Evolutionary conservation across 495 filamentous ascomycete species (phyloP).

Genomic region (Aspergillus ellipticus): DNA sequence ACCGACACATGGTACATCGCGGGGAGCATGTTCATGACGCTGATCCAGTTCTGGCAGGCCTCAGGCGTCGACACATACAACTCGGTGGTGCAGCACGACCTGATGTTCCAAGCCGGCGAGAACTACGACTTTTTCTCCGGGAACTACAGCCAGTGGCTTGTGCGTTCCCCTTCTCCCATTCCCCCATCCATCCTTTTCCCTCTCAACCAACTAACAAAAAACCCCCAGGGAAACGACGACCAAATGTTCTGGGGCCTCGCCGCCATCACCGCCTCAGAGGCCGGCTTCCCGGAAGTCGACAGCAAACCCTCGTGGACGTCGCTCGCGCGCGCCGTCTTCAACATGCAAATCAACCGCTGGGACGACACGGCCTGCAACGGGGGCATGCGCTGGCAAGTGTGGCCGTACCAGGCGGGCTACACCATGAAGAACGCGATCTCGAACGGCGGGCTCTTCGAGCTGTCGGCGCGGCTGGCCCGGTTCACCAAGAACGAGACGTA

Average conservation of each 20-base stretch:
- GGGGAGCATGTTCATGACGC: constrained; percentile 44
- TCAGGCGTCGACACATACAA: constrained; percentile 46
- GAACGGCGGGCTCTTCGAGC: constrained; percentile 63
- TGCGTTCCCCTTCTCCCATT: constrained; percentile 7
- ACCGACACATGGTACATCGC: constrained; percentile 46
- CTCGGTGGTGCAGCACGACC: constrained; percentile 37
- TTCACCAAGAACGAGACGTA: constrained; percentile 63
- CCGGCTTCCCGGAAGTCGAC: constrained; percentile 34
- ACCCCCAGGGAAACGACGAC: constrained; percentile 45
- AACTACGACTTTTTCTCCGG: constrained; percentile 40
- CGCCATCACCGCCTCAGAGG: constrained; percentile 47
- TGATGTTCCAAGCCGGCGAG: constrained; percentile 41
- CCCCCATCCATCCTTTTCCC: no score
- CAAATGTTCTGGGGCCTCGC: constrained; percentile 53
- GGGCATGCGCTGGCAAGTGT: constrained; percentile 51
- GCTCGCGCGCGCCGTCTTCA: constrained; percentile 70
- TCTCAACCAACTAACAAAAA: background rate
- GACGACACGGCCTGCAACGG: constrained; percentile 40
- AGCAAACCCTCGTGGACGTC: constrained; percentile 62
- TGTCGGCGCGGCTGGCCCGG: constrained; percentile 60
- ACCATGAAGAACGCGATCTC: constrained; percentile 64
- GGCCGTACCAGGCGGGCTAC: constrained; percentile 42
- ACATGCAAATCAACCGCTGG: constrained; percentile 55
- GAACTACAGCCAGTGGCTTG: constrained; percentile 29
- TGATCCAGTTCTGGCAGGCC: constrained; percentile 50